Base-by-base conservation (phyloP, 148 eudicot genomes). In the Diospyros lotus region DNA sequence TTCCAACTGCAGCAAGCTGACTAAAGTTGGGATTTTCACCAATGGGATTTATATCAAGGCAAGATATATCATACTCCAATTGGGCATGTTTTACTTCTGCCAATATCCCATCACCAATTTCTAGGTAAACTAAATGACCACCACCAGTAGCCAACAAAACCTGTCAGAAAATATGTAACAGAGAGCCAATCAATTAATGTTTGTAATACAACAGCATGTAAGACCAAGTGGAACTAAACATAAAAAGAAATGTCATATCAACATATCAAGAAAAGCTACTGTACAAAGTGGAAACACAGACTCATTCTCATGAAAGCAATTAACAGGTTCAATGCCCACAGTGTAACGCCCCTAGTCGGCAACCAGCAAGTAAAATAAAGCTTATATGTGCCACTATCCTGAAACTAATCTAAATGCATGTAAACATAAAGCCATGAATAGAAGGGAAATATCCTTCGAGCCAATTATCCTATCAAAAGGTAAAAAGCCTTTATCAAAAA, bases 1-100 rank as follows among this genome's bases (percentile, higher is more conserved):
- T 92, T 74, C 98, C 98, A 81, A 95, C 98, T 65, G 90, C 98
- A 78, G 97, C 98, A 15, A 95, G 84, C 82, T 89, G 89, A 82
- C 98, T 95, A 41, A 66, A 79, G 75, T 88, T 90, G 43, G 83
- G 89, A 80, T 87, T 81, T 62, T 90, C 86, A 82, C 97, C 96
- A 46, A 95, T 90, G 45, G 98, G 96, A 72, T 92, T 95, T 71
- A 95, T 87, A 83, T 95, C 97, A 45, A 95, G 94, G 82, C 97
- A 95, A 54, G 98, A 95, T 64, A 95, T 84, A 66, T 95, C 98
- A 73, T 90, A 81, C 75, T 90, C 97, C 87, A 95, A 76, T 72
- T 89, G 92, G n/a, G 86, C 84, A 78, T 90, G 92, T 77, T 85
- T 92, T 50, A 77, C 81, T 89, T 95, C 91, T 2, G 81, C 86